Conservation (phyloP, 1,139 yeast species). For the Geotrichum histeridarum region DNA sequence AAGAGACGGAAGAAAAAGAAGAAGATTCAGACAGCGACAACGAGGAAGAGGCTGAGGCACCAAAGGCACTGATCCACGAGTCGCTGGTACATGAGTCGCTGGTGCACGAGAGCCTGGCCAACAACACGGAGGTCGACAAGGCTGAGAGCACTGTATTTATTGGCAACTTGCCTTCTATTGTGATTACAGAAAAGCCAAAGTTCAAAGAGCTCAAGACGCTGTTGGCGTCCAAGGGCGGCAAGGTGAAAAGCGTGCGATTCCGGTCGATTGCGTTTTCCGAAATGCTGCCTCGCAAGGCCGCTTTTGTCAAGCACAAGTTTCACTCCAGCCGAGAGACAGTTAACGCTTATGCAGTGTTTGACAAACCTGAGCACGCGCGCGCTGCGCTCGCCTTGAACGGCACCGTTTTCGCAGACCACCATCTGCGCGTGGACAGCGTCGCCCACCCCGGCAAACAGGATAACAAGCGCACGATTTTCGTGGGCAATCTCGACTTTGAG, state of each 20-base stretch:
- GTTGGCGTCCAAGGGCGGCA: constrained; percentile 50
- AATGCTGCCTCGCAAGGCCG: constrained; percentile 85
- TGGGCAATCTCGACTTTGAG: constrained; percentile 91
- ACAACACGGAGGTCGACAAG: constrained; percentile 57
- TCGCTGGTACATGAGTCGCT: constrained; percentile 8
- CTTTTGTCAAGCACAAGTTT: constrained; percentile 74
- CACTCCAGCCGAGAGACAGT: constrained; percentile 74
- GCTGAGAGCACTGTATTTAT: constrained; percentile 87
- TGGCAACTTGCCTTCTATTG: constrained; percentile 65
- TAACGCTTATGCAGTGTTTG: constrained; percentile 83
- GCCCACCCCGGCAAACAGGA: constrained; percentile 87
- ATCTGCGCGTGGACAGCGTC: constrained; percentile 84
- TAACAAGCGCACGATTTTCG: constrained; percentile 77
- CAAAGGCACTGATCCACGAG: constrained; percentile 20
- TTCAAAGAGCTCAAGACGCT: constrained; percentile 61
- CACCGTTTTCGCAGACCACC: constrained; percentile 60
- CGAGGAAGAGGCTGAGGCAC: constrained; percentile 28
- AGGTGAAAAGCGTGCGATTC: constrained; percentile 70
- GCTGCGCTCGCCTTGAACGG: constrained; percentile 60
- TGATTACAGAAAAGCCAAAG: constrained; percentile 54
- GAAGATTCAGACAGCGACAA: constrained; percentile 18
- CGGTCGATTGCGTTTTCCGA: constrained; percentile 90
- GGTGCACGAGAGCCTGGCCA: constrained; percentile 11
- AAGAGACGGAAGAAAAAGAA: constrained; percentile 17
- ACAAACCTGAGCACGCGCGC: constrained; percentile 49